Evolutionary conservation across 2,329 filamentous ascomycete genomes (phyloP), one percentile per base, ranked within the genome.

Genomic region (Fusarium abutilonis): DNA sequence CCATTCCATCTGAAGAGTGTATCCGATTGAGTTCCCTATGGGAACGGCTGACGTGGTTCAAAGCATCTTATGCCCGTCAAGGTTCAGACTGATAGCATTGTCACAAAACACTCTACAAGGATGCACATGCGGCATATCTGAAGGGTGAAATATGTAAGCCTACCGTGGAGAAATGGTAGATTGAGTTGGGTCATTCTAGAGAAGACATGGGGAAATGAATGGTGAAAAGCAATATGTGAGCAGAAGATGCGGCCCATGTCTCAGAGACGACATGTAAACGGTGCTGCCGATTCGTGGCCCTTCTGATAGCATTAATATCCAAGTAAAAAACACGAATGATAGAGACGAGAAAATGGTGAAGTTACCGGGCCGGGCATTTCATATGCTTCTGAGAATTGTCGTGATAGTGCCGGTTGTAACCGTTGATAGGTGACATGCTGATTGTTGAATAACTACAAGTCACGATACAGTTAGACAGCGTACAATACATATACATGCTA

Each of bases 191-290:
- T 59, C 41, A 31, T 36, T 28, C 53, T 44, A 53, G 56, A 56
- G 46, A 56, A 61, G 62, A 46, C 57, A 53, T 49, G 57, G 60
- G 53, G 58, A 59, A 63, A 17, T 46, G 6, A 45, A 10, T 26
- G 31, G 19, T 26, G 19, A 26, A 26, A 44, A 31, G 34, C 39
- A 28, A 6, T 9, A 28, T 45, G 50, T n/a, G n/a, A 10, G 29
- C 45, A 57, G 23, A 35, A 36, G 11, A 6, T 32, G 42, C 49
- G 21, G 36, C 29, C 9, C 8, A 10, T 32, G 43, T 52, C 11
- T 28, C 31, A 14, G 28, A 34, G 13, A 15, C 23, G 1, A 14
- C 3, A 47, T 46, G 48, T 14, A 17, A 32, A 42, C 31, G 32
- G 28, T 9, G 21, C 41, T 60, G 41, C 54, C 29, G 44, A 63